These are phyloP conservation scores for Fraxinus greggii DNA, from an alignment of 305 asterid species.

Conservation along the genomic window DNA sequence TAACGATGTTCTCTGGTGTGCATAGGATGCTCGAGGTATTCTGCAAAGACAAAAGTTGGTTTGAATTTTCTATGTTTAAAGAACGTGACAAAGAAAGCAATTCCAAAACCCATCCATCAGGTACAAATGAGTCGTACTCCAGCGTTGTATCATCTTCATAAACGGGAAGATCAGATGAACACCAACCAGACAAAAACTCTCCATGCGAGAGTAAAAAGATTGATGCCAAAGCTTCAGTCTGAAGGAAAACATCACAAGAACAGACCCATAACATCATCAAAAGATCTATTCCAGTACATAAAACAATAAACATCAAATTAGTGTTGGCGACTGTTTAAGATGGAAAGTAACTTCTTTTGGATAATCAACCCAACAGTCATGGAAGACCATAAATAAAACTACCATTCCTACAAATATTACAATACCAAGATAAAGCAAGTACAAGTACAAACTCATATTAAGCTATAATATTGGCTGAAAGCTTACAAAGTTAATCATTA, in stretches of 20 bases:
- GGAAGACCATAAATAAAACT: conserved; percentile 3
- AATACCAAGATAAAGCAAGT: conserved; percentile 11
- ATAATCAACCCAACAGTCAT: conserved; percentile 12
- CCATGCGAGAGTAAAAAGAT: conserved; percentile 72
- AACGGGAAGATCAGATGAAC: conserved; percentile 83
- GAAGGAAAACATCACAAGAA: conserved; percentile 39
- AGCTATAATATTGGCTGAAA: conserved; percentile 11
- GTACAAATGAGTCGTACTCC: conserved; percentile 62
- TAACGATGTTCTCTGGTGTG: conserved; percentile 85
- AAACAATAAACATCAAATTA: conserved; percentile 18
- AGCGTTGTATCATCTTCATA: conserved; percentile 77
- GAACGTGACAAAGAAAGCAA: conserved; percentile 23
- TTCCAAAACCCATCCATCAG: conserved; percentile 43
- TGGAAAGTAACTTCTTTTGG: not conserved
- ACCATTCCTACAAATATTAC: not conserved
- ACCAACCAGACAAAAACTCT: conserved; percentile 88
- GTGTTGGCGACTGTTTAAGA: not conserved
- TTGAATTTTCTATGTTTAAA: conserved; percentile 23
- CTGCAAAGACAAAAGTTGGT: conserved; percentile 42
- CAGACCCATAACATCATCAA: conserved; percentile 19
- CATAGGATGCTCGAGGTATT: conserved; percentile 70
- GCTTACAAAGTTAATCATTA: conserved; percentile 83
- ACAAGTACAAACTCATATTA: conserved; percentile 3
- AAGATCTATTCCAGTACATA: conserved; percentile 15
- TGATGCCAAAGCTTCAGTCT: conserved; percentile 83